Evolutionary conservation across 140 eudicot species (phyloP).

Genomic region (Bidens hawaiensis): DNA sequence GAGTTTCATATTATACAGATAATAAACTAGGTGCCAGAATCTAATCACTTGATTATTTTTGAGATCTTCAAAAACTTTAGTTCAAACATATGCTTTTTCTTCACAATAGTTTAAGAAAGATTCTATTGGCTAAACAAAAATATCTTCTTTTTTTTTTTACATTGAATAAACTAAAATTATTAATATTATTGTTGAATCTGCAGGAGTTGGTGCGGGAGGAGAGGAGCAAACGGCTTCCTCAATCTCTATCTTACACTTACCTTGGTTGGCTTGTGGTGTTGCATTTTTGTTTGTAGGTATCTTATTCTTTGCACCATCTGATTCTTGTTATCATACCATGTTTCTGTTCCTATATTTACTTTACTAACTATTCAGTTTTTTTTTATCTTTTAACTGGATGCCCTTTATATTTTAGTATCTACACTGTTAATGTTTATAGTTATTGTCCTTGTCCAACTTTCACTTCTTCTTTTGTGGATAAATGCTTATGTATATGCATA

Average conservation of each 20-base stretch:
- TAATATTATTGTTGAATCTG: neutral
- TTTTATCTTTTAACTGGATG: too few species aligned
- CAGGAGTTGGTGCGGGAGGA: constrained; percentile 99
- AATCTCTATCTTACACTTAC: constrained; percentile 66
- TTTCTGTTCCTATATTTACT: neutral
- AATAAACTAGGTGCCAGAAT: neutral
- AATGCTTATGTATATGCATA: neutral
- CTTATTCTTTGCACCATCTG: constrained; percentile 58
- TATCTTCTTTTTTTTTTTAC: neutral
- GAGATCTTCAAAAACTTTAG: neutral
- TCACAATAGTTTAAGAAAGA: neutral
- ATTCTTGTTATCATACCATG: constrained; percentile 4
- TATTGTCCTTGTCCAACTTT: neutral
- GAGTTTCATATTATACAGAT: constrained; percentile 33
- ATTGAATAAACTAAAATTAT: neutral
- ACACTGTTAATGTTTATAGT: neutral
- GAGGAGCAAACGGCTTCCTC: constrained; percentile 81
- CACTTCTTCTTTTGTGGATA: neutral
- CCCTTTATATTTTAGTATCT: neutral
- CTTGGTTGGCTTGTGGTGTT: constrained; percentile 80
- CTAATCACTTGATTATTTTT: neutral
- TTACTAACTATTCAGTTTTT: neutral
- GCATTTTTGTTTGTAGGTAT: too few species aligned
- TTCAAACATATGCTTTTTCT: neutral
- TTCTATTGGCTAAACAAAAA: neutral